These are phyloP conservation scores for Butyriboletus loyo DNA, from an alignment of 768 basidiomycete species.

Conservation along the genomic window DNA sequence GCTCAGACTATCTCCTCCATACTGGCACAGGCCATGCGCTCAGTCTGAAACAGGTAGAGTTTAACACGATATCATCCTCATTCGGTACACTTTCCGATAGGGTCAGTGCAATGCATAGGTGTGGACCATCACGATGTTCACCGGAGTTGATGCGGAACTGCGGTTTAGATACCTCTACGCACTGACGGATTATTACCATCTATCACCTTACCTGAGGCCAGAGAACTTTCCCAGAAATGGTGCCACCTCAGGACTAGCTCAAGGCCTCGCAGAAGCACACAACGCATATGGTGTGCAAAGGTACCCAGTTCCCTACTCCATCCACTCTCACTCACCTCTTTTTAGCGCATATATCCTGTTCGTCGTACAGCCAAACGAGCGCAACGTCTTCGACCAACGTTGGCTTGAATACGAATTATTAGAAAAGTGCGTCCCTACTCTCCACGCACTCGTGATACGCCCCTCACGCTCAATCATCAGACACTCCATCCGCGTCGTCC, in stretches of 20 bases:
- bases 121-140: slow-evolving; percentile 33
- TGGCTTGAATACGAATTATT: slow-evolving; percentile 85
- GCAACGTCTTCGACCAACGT: slow-evolving; percentile 94
- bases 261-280: slow-evolving; percentile 80
- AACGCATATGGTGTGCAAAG: slow-evolving; percentile 57
- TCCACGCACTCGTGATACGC: too few species aligned
- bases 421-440: slow-evolving; percentile 52
- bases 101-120: slow-evolving; percentile 76
- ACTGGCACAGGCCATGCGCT: slow-evolving; percentile 33
- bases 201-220: slow-evolving; percentile 48
- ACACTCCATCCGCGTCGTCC: slow-evolving; percentile 68
- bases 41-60: slow-evolving; percentile 90
- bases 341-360: slow-evolving; percentile 65
- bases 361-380: slow-evolving; percentile 84
- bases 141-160: not conserved
- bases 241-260: slow-evolving; percentile 64
- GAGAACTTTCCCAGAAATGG: slow-evolving; percentile 72
- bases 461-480: slow-evolving; percentile 35
- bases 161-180: slow-evolving; percentile 58
- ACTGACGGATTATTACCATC: slow-evolving; percentile 64
- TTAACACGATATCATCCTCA: slow-evolving; percentile 93
- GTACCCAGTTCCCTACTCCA: slow-evolving; percentile 17
- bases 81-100: slow-evolving; percentile 79
- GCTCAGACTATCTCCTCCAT: slow-evolving; percentile 93
- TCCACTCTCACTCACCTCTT: not conserved